Evolutionary conservation across 2,329 filamentous ascomycete species (phyloP).

Genomic region (Venturia effusa): DNA sequence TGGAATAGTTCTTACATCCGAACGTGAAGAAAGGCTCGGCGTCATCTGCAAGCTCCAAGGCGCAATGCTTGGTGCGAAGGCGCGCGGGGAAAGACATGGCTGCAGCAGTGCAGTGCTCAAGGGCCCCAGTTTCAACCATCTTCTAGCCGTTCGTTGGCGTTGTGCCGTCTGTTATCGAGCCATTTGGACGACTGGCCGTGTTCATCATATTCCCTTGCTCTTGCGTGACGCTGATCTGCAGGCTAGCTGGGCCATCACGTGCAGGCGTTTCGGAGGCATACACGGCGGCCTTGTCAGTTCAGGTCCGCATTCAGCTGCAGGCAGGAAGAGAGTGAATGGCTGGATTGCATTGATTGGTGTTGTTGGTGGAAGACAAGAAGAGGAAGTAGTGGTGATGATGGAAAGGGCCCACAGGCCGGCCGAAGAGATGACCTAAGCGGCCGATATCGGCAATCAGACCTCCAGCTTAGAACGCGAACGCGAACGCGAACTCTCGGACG

Average conservation of each 20-base stretch:
- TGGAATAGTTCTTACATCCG: background rate
- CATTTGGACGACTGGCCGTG: background rate
- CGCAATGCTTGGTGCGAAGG: background rate
- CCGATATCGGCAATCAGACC: background rate
- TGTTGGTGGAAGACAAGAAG: background rate
- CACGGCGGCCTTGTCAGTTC: no score
- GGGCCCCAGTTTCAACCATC: background rate
- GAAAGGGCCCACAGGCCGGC: background rate
- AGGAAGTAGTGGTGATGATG: background rate
- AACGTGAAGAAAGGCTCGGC: background rate
- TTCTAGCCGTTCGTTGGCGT: background rate
- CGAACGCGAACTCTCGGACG: no score
- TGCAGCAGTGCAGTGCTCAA: background rate
- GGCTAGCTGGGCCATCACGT: background rate
- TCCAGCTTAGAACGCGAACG: no score
- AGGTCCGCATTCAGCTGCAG: background rate
- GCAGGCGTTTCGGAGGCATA: background rate
- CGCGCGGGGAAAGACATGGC: background rate
- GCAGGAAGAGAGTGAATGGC: background rate
- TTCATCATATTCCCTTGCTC: conserved; percentile 3
- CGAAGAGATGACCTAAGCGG: background rate
- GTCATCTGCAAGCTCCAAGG: background rate
- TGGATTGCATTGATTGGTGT: background rate
- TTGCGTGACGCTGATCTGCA: background rate
- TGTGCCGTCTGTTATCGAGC: background rate